Evolutionary conservation across 768 basidiomycete species (phyloP).

Genomic region (Asterophora lycoperdoides): DNA sequence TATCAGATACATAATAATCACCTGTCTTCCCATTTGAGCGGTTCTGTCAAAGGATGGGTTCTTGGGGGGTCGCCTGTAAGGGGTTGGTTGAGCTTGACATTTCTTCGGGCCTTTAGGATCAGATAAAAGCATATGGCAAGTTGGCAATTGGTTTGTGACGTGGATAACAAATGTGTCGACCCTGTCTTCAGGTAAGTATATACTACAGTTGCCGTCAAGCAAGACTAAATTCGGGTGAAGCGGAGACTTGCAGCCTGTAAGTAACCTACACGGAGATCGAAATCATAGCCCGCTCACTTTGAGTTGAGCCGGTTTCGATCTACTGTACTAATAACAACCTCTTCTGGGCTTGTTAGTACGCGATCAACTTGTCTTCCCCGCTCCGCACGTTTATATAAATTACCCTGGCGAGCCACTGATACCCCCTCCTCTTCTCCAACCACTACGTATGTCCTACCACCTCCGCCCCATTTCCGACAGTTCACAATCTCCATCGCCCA

Average conservation of each 20-base stretch:
- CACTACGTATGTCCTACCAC: conserved; percentile 33
- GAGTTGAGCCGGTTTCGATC: conserved; percentile 33
- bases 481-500: conserved; percentile 51
- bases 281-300: conserved; percentile 14
- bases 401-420: conserved; percentile 11
- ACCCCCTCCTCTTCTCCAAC: conserved; percentile 20
- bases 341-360: conserved; percentile 16
- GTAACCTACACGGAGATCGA: conserved; percentile 14
- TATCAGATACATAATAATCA: conserved; percentile 14
- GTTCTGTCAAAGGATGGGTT: conserved; percentile 33
- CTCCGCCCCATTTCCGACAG: conserved; percentile 52
- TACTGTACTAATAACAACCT: conserved; percentile 15
- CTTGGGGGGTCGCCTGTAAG: conserved; percentile 15
- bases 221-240: conserved; percentile 16
- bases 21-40: conserved; percentile 31
- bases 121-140: conserved; percentile 14
- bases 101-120: conserved; percentile 15
- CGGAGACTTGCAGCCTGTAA: conserved; percentile 7
- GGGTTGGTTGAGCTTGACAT: conserved; percentile 11
- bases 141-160: conserved; percentile 9
- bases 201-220: conserved; percentile 22
- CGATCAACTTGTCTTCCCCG: conserved; percentile 28
- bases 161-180: conserved; percentile 21
- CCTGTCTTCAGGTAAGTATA: conserved; percentile 10
- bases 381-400: conserved; percentile 26